Evolutionary conservation across 225 moss, liverwort and hornwort species (phyloP), one percentile per base, ranked within the genome.

Genomic region (Polytrichum commune): DNA sequence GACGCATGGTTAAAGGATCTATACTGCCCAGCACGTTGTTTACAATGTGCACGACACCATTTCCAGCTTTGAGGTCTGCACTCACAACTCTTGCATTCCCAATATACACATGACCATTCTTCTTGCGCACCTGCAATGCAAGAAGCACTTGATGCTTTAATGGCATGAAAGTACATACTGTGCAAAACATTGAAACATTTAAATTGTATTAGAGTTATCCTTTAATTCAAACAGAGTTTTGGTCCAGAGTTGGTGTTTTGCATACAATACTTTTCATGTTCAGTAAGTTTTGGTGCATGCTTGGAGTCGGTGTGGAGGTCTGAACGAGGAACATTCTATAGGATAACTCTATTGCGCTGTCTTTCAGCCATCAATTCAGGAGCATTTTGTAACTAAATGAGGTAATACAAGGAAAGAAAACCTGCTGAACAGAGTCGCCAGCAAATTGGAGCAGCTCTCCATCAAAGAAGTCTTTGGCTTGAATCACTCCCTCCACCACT

Each of bases 41-140:
- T 22, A 81, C 73, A 30, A 81, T 46, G 25, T 70, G 76, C 23
- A 81, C 69, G 38, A 73, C 27, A 27, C 76, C 81, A 69, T 81
- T 72, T 69, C 63, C 32, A 16, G 73, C 76, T 63, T 19, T 26
- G 19, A 62, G 55, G 53, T 76, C 63, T 27, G 69, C 62, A 3
- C 18, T 55, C 16, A 65, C 29, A 23, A 81, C 57, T 60, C 54
- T 30, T 22, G 81, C 76, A 73, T 69, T 64, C 63, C 81, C 76
- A 69, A 81, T 27, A 24, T 20, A 81, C 57, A 73, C 32, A 19
- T 25, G 18, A 32, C 55, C 25, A 4, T 62, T 60, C 33, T 28
- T 65, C 18, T 46, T 73, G 68, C 9, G 10, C 27, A 76, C 60
- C 81, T 81, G 76, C 63, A 73, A 26, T 46, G 67, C 18, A 46